Evolutionary conservation across 2,329 filamentous ascomycete species (phyloP), one percentile per base, ranked within the genome.

Genomic region (Fusarium newnesense): DNA sequence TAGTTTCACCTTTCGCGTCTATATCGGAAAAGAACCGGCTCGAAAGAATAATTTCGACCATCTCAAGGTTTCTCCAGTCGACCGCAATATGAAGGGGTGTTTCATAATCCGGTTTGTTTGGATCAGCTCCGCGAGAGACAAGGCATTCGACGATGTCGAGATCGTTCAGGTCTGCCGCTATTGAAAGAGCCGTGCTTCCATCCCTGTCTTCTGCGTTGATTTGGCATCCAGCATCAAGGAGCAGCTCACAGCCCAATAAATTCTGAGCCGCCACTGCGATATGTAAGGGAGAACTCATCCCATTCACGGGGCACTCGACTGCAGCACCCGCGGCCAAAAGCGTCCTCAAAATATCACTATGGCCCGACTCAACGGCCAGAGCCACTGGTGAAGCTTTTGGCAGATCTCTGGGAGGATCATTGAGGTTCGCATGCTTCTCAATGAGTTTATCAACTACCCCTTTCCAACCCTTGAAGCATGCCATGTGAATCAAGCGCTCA

Each of bases 341-440:
- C 7, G 49, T 46, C 44, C 62, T 62, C 18, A 75, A 21, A 30
- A 73, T 44, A 26, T 64, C 43, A 26, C 58, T 57, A 12, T 70
- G 60, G 12, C 67, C 37, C 32, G 52, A 37, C 16, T 69, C 60
- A 11, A 56, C 72, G 26, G 64, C 72, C 26, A 74, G 40, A 24
- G 62, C 66, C 6, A 75, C 69, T 19, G 73, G 73, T 5, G 59
- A 74, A 16, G 71, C 71, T 32, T 72, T 64, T 13, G 72, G 70
- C 8, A 61, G 56, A 24, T 49, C n/a, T 4, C 36, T 28, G 12
- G 72, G 70, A 7, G 72, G 59, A 12, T 67, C 62, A n/a, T 70
- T 21, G 43, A 75, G 28, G 28, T 75, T 70, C 16, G 70, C 64
- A 16, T 63, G 56, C n/a, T 60, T 39, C 36, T 59, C 53, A 16